These are phyloP conservation scores for Emergomyces orientalis DNA, from an alignment of 2,329 filamentous ascomycete genomes.

Conservation along the genomic window DNA sequence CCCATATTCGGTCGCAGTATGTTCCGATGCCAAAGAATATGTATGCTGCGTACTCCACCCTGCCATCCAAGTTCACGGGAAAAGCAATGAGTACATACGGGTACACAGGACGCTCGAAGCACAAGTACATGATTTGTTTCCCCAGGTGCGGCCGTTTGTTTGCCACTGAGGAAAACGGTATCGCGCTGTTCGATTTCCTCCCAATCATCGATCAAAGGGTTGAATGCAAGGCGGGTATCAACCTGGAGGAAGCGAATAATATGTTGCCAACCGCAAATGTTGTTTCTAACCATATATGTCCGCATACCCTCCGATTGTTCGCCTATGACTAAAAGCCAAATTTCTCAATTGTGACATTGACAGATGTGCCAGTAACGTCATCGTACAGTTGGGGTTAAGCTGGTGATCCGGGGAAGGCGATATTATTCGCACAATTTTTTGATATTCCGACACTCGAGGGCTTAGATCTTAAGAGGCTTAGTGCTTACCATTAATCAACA, in stretches of 20 bases:
- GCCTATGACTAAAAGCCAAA: background rate
- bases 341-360: background rate
- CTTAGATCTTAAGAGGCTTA: background rate
- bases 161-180: background rate
- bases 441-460: background rate
- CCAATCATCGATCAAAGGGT: background rate
- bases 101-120: background rate
- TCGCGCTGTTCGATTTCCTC: background rate
- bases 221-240: background rate
- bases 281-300: background rate
- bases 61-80: background rate
- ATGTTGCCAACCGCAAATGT: background rate
- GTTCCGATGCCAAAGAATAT: background rate
- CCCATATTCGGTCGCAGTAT: background rate
- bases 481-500: background rate
- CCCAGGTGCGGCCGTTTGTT: background rate
- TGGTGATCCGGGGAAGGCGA: background rate
- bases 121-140: background rate
- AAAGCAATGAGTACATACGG: background rate
- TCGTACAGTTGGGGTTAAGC: background rate
- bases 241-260: background rate
- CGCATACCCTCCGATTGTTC: background rate
- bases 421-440: background rate
- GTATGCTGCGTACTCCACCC: background rate
- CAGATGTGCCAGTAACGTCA: background rate